Conservation (phyloP, 345 rosid genomes). For the Eucalyptus paniculata region DNA sequence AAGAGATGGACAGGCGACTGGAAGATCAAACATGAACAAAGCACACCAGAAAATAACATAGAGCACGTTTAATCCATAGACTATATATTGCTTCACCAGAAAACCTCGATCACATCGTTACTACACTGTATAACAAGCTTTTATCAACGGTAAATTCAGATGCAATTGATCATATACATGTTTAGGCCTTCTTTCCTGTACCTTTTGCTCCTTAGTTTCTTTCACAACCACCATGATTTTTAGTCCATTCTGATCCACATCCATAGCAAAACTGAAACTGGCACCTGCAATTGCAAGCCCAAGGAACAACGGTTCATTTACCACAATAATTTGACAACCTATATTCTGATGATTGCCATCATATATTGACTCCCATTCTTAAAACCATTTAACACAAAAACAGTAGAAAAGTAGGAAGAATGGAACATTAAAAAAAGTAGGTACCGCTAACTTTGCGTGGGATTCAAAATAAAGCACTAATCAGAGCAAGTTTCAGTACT, state of each 20-base stretch:
- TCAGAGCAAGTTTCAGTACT: neutral
- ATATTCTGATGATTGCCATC: neutral
- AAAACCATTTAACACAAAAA: neutral
- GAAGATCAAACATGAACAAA: neutral
- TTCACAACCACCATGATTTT: conserved; percentile 9
- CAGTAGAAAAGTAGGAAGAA: neutral
- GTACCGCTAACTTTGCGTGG: neutral
- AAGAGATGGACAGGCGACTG: neutral
- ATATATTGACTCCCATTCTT: neutral
- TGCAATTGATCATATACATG: neutral
- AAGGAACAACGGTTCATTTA: neutral
- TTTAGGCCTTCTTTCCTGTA: neutral
- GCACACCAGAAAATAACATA: neutral
- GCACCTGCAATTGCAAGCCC: conserved; percentile 19
- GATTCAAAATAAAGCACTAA: neutral
- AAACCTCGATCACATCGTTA: neutral
- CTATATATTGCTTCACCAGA: neutral
- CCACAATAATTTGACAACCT: too few relatives aligned
- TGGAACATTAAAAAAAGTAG: neutral
- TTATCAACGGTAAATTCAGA: neutral
- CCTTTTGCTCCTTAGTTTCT: neutral
- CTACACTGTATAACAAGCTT: neutral
- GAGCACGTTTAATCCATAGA: neutral
- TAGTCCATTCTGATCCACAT: conserved; percentile 16
- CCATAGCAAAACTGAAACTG: conserved; percentile 27